Base-by-base conservation (phyloP, 345 rosid species). In the Gossypium australe region DNA sequence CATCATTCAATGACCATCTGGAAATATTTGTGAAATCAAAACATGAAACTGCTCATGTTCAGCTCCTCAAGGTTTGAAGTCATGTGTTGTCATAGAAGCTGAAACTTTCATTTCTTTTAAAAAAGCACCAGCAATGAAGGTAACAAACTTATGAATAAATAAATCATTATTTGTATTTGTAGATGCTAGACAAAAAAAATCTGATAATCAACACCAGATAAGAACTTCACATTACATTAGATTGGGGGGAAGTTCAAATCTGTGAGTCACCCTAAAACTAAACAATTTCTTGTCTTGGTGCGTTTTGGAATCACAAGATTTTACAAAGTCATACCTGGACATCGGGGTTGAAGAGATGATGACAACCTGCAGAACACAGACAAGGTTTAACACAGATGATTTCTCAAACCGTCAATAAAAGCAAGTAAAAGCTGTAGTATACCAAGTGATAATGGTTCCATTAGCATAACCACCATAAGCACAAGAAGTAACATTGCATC, bases 401-500 rank as follows among this genome's bases (percentile, higher is more conserved):
- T n/a, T 12, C 60, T 10, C 20, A 18, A 73, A 79, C 55, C 49
- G 55, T 49, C 17, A 29, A 73, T 24, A 59, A 3, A 69, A 55
- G 25, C 27, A 62, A 25, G n/a, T 11, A 70, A 49, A 76, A 64
- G 64, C 66, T 55, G 64, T n/a, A 65, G 68, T 87, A 24, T 84
- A 95, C 98, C 72, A 76, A 44, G 98, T 87, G 77, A 82, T 49
- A 73, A 94, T 94, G 74, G 90, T 83, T 85, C 95, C 94, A 53
- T 91, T 89, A 38, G 84, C 88, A 72, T 84, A 90, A 82, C 98
- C 98, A 43, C 80, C 87, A 78, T 94, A 94, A 70, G 79, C 71
- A 71, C 98, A 94, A 14, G 97, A 81, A 68, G 92, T 88, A 55
- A 94, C 91, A 73, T 87, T 94, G 82, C 98, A 94, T n/a, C 97